phyloP scores from a whole-genome alignment of 768 basidiomycete species.

The Phylloporus sp. region DNA sequence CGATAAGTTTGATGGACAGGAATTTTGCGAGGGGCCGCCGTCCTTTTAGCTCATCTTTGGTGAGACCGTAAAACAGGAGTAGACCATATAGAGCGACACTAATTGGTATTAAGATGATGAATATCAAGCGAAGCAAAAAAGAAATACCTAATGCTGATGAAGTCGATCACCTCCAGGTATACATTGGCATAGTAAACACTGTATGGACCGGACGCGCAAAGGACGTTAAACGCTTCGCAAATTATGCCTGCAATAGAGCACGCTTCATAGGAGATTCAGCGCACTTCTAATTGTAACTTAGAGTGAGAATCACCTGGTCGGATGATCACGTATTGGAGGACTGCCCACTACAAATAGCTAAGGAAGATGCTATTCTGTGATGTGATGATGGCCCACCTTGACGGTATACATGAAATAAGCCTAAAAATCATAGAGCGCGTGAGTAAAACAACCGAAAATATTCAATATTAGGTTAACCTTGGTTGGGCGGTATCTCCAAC shows the following conservation, averaged over 20 bases:
- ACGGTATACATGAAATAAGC: conserved; percentile 88
- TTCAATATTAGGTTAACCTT: conserved; percentile 42
- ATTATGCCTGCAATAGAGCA: conserved; percentile 74
- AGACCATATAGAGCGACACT: conserved; percentile 87
- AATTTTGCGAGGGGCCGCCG: conserved; percentile 82
- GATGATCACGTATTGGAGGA: conserved; percentile 84
- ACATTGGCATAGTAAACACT: conserved; percentile 59
- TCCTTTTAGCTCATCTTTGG: conserved; percentile 72
- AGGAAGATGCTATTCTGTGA: not conserved
- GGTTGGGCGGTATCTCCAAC: conserved; percentile 76
- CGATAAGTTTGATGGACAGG: conserved; percentile 79
- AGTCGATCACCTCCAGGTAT: conserved; percentile 72
- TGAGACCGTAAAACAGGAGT: conserved; percentile 77
- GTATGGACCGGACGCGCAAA: conserved; percentile 64
- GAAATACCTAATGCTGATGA: conserved; percentile 72
- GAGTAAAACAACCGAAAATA: not conserved
- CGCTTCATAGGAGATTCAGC: conserved; percentile 14
- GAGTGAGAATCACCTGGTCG: conserved; percentile 41
- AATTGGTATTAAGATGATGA: not conserved
- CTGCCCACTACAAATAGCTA: conserved; percentile 57
- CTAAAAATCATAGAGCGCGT: conserved; percentile 30
- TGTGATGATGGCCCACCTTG: conserved; percentile 48
- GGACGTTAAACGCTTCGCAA: conserved; percentile 61
- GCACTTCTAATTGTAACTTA: not conserved
- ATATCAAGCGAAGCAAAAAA: not conserved